Base-by-base conservation (phyloP, 768 basidiomycete species). In the Melanogaster broomeanus region DNA sequence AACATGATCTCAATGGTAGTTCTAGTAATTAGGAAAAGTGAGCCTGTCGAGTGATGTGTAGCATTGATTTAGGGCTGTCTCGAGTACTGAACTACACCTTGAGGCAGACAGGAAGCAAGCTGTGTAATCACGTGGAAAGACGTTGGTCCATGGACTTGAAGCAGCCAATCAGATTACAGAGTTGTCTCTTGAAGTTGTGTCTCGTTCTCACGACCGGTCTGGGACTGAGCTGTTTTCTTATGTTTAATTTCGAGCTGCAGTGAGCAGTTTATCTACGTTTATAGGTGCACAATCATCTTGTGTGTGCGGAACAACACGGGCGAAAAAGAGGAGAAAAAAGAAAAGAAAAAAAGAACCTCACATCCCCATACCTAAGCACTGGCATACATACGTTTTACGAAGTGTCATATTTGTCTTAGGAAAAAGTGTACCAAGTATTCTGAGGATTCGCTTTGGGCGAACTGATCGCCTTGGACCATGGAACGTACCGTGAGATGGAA, bases 231-330 rank as follows among this genome's bases (percentile, higher is more conserved):
- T 22, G 3, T 12, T 18, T 28, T 19, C n/a, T 12, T 22, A 18
- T 47, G 9, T 6, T 9, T 10, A 15, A 49, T 51, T 24, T 31
- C 25, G 30, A 25, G 19, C 3, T 30, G 30, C 34, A 45, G 43
- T 48, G 44, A 48, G 52, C 52, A 57, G 45, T 65, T 60, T 67
- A 67, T 49, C 38, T 30, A 43, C 48, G 48, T 51, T 22, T 28
- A 33, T 52, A 28, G 43, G 52, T 58, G 61, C 59, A 60, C 35
- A 45, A 55, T 50, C 51, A 39, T 18, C 35, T 5, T 37, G 35
- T 49, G 47, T 49, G 49, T 51, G 46, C 45, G 42, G 30, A 52
- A 44, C 43, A 55, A 51, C 55, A 65, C 34, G 45, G 35, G 49
- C 42, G 51, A 49, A 57, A 51, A 41, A 43, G 44, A 50, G 53